Evolutionary conservation across 2,329 filamentous ascomycete species (phyloP).

Genomic region (Juglanconis juglandina): DNA sequence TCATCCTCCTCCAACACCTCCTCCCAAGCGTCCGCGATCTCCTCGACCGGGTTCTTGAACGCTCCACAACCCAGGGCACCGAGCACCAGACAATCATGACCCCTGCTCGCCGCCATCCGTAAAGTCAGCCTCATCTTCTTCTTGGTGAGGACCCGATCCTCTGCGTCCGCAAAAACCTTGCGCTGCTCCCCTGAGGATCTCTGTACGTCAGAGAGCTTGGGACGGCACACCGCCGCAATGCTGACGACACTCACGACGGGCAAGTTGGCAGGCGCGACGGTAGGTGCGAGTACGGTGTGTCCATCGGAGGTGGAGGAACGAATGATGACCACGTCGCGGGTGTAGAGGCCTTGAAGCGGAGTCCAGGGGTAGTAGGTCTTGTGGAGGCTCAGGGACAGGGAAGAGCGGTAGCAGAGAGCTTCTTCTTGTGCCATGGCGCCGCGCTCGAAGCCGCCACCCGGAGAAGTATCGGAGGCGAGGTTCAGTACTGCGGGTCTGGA

Average conservation of each 20-base stretch:
- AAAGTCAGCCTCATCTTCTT: slow-evolving; percentile 61
- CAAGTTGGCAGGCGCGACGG: slow-evolving; percentile 23
- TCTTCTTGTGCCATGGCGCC: slow-evolving; percentile 68
- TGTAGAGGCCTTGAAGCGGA: slow-evolving; percentile 26
- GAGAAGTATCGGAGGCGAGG: slow-evolving; percentile 55
- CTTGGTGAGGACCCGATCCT: slow-evolving; percentile 51
- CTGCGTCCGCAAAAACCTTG: slow-evolving; percentile 35
- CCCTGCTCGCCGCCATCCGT: slow-evolving; percentile 52
- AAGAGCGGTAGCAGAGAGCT: slow-evolving; percentile 62
- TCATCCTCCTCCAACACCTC: slow-evolving; percentile 58
- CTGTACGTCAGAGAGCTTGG: slow-evolving; percentile 26
- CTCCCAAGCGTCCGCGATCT: slow-evolving; percentile 59
- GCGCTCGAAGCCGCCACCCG: slow-evolving; percentile 62
- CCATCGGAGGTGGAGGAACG: slow-evolving; percentile 23
- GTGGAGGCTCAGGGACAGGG: slow-evolving; percentile 47
- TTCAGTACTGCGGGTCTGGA: slow-evolving; percentile 59
- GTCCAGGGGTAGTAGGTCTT: slow-evolving; percentile 25
- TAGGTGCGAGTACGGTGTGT: slow-evolving; percentile 25
- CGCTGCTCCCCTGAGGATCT: slow-evolving; percentile 23
- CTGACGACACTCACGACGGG: slow-evolving; percentile 59
- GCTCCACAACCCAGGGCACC: slow-evolving; percentile 68
- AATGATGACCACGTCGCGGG: slow-evolving; percentile 30
- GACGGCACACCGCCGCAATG: slow-evolving; percentile 50
- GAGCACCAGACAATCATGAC: slow-evolving; percentile 58
- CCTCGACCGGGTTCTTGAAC: slow-evolving; percentile 58